phyloP scores from a whole-genome alignment of 164 flowering plant genomes.

The Echeveria elegans region DNA sequence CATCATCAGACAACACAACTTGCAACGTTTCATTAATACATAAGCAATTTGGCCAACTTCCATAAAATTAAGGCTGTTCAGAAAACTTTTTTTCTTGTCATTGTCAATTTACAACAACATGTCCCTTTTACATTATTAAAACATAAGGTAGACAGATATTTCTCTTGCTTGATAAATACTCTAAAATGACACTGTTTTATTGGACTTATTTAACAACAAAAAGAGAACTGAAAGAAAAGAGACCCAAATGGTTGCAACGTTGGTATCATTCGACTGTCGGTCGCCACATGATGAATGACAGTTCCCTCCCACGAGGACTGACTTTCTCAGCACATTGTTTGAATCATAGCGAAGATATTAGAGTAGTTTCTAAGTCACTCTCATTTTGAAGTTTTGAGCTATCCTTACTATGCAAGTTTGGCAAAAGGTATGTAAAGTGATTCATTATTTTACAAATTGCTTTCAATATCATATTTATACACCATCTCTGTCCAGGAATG shows the following conservation, averaged over 20 bases:
- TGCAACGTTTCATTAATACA: not conserved
- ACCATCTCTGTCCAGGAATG: no score
- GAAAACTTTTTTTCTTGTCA: not conserved
- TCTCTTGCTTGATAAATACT: not conserved
- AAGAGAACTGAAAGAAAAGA: no score
- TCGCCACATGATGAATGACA: no score
- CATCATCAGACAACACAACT: not conserved
- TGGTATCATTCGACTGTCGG: not conserved
- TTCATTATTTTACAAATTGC: no score
- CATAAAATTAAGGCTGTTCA: not conserved
- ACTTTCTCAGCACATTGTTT: no score
- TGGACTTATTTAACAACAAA: not conserved
- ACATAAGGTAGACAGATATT: not conserved
- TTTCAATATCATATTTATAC: no score
- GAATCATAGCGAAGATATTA: no score
- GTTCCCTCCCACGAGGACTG: no score
- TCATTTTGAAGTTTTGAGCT: no score
- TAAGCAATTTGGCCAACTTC: not conserved
- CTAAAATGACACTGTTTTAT: constrained; percentile 2
- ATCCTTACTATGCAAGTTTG: no score
- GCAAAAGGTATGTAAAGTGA: no score
- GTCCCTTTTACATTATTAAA: not conserved
- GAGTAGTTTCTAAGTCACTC: no score
- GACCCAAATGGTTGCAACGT: not conserved
- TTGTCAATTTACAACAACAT: not conserved